Evolutionary conservation across 2,329 filamentous ascomycete species (phyloP).

Genomic region (Dothistroma pini): DNA sequence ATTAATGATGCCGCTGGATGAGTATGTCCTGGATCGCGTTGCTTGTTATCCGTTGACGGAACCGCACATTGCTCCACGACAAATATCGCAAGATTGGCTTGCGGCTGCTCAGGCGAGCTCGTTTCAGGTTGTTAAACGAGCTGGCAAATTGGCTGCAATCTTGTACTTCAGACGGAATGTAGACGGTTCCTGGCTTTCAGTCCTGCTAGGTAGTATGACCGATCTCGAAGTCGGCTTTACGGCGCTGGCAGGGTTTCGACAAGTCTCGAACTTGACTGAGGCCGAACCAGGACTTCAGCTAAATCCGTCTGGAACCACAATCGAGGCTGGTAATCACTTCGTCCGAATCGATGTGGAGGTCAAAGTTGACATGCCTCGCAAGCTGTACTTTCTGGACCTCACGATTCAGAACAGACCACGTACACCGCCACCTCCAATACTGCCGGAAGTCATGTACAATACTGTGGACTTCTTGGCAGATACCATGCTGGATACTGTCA

Average conservation of each 20-base stretch:
- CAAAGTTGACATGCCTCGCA: slow-evolving; percentile 1
- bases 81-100: slow-evolving; percentile 7
- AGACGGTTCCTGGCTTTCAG: slow-evolving; percentile 9
- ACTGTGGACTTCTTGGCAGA: neutral
- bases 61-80: slow-evolving; percentile 6
- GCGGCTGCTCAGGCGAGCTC: slow-evolving; percentile 6
- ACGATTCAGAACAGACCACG: neutral
- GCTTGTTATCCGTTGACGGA: slow-evolving; percentile 5
- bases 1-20: neutral
- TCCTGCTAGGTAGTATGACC: slow-evolving; percentile 15
- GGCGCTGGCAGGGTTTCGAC: neutral
- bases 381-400: neutral
- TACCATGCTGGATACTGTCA: neutral
- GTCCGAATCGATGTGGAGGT: neutral
- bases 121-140: slow-evolving; percentile 16
- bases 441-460: neutral
- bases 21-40: slow-evolving; percentile 8
- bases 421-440: neutral
- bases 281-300: slow-evolving; percentile 3
- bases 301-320: slow-evolving; percentile 1
- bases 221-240: slow-evolving; percentile 18
- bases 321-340: slow-evolving; percentile 5
- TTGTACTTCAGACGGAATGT: slow-evolving; percentile 9
- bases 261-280: slow-evolving; percentile 4
- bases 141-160: slow-evolving; percentile 12